phyloP scores from a whole-genome alignment of 2,329 filamentous ascomycete genomes.

The Tetracladium maxilliforme region DNA sequence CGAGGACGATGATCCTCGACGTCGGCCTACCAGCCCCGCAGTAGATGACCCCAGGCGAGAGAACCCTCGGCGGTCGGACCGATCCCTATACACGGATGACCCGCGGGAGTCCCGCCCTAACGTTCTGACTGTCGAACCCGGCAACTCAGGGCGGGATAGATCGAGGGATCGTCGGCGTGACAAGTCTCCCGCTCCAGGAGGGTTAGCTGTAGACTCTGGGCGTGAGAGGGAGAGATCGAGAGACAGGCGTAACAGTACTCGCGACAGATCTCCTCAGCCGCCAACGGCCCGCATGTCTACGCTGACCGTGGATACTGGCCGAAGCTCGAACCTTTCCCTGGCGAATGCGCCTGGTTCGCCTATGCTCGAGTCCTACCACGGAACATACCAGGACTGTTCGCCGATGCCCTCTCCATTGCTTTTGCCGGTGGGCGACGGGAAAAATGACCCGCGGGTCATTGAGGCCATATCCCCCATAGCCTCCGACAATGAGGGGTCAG shows the following conservation, averaged over 20 bases:
- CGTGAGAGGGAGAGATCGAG: no score
- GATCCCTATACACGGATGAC: conserved; percentile 8
- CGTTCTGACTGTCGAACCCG: conserved; percentile 25
- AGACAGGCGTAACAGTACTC: conserved; percentile 18
- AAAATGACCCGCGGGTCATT: conserved; percentile 21
- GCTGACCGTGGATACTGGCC: conserved; percentile 1
- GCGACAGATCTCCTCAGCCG: conserved; percentile 29
- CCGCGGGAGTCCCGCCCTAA: conserved; percentile 21
- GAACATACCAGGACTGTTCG: conserved; percentile 87
- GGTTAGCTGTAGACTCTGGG: no score
- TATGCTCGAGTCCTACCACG: conserved; percentile 79
- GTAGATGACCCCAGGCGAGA: conserved; percentile 3
- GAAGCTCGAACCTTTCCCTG: conserved; percentile 22
- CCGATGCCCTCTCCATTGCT: conserved; percentile 87
- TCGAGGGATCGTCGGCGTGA: conserved; percentile 7
- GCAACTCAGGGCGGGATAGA: no score
- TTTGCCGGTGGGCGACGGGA: no score
- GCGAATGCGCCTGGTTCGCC: conserved; percentile 61
- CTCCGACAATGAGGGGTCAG: conserved; percentile 30
- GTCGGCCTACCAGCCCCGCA: no score
- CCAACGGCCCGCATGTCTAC: conserved; percentile 32
- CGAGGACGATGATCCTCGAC: no score
- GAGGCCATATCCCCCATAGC: conserved; percentile 36
- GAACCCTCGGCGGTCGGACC: conserved; percentile 6
- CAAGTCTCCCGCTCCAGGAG: background rate